Evolutionary conservation across 2,329 filamentous ascomycete species (phyloP), one percentile per base, ranked within the genome.

Genomic region (Aurifilum marmelostoma): DNA sequence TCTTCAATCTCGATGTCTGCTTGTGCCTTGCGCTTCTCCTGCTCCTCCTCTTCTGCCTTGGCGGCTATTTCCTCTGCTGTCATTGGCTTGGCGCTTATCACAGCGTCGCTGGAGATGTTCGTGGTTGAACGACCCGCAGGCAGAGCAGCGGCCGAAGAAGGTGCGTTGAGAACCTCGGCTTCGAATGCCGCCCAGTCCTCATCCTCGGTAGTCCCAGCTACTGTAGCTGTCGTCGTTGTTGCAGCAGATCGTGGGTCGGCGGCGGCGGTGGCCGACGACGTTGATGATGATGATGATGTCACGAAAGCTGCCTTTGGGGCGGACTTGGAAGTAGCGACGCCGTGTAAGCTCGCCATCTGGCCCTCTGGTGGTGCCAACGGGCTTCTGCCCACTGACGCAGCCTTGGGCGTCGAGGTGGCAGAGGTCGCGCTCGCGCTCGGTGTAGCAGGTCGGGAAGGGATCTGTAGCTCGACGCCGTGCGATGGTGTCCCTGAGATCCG

Each of bases 121-220:
- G 69, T 65, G n/a, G 71, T 50, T 18, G 41, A 65, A 39, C 69
- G 73, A 21, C 70, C 56, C 39, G 71, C 70, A 18, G 80, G 74
- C 2, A 75, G 75, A 37, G 77, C 4, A 34, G 34, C 34, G n/a
- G 34, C 73, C 32, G 82, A 76, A 39, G 81, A 80, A 24, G 59
- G 11, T 43, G 89, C 91, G 67, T 97, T 89, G 66, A 79, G 71
- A 5, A 79, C 73, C 14, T 97, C 92, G 2, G 92, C 91, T 77
- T 97, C 91, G 76, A 97, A 97, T 11, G 92, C 92, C 1, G 92
- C 91, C 92, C 92, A 96, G 79, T 96, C 92, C 66, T 90, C 88
- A 75, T 97, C 92, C 76, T 94, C 89, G 11, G 83, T 43, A 34
- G 71, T 65, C 61, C 63, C 24, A 56, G 73, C 21, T 5, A 60